These are phyloP conservation scores for Alternaria dauci DNA, from an alignment of 2,329 filamentous ascomycete genomes.

Conservation along the genomic window DNA sequence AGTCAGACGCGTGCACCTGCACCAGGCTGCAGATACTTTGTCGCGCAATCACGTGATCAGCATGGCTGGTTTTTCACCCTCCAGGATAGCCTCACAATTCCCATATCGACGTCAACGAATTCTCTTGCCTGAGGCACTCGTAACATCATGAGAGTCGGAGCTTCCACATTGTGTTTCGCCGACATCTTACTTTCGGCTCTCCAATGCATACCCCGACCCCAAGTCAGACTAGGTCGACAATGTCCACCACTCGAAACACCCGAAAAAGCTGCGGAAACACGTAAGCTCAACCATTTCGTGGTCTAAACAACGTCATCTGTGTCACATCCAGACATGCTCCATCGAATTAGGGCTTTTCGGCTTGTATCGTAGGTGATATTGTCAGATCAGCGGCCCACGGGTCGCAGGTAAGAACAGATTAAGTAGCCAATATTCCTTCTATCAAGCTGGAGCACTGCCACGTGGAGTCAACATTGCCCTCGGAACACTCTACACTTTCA, in stretches of 20 bases:
- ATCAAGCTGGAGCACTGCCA: not conserved
- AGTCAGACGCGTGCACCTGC: constrained; percentile 12
- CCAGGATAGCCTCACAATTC: not conserved
- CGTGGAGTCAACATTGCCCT: not conserved
- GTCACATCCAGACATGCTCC: constrained; percentile 19
- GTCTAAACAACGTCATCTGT: constrained; percentile 23
- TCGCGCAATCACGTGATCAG: constrained; percentile 15
- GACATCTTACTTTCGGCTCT: constrained; percentile 43
- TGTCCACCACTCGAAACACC: constrained; percentile 30
- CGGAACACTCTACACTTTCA: not conserved
- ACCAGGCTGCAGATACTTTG: constrained; percentile 7
- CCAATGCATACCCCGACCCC: constrained; percentile 29
- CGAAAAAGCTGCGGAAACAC: constrained; percentile 29
- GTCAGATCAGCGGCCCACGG: constrained; percentile 6
- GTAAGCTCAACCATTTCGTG: constrained; percentile 30
- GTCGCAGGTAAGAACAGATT: constrained; percentile 12
- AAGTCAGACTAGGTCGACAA: constrained; percentile 15
- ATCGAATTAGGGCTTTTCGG: constrained; percentile 16
- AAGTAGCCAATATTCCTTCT: constrained; percentile 9
- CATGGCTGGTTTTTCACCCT: not conserved
- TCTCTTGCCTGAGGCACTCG: constrained; percentile 8
- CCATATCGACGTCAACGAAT: constrained; percentile 12
- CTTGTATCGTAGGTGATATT: constrained; percentile 12
- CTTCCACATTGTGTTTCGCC: constrained; percentile 32
- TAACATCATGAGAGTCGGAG: constrained; percentile 23